Percentiles rank a stretch among this genome's conserved stretches.
phyloP scores from a whole-genome alignment of 257 asterid genomes.

The Euphrasia confusa region DNA sequence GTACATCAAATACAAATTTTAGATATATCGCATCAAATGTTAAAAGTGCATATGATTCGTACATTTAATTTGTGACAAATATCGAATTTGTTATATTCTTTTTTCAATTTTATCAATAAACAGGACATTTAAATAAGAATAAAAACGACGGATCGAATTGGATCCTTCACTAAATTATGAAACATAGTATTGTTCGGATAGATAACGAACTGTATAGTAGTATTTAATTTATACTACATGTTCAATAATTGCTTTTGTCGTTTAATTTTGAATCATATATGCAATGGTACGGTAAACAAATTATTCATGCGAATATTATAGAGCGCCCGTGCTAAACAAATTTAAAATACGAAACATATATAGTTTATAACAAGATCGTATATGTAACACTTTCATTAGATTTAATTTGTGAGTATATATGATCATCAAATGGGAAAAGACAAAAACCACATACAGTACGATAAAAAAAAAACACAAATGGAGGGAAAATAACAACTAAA shows the following conservation, averaged over 20 bases:
- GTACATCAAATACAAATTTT: neutral
- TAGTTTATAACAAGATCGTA: neutral
- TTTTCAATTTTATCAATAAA: neutral
- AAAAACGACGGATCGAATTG: too few relatives aligned
- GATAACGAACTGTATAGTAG: neutral
- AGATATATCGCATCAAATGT: too few relatives aligned
- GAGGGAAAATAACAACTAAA: too few relatives aligned
- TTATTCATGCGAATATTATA: neutral
- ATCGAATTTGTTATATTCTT: neutral
- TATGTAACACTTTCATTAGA: neutral
- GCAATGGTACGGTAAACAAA: conserved; percentile 11
- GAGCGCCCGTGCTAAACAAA: neutral
- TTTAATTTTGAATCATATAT: neutral
- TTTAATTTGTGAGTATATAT: neutral
- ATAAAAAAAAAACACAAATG: too few relatives aligned
- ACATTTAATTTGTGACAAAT: neutral
- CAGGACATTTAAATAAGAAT: neutral
- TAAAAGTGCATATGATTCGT: too few relatives aligned
- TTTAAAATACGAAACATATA: neutral
- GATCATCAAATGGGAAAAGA: neutral
- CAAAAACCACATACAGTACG: neutral
- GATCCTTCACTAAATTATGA: conserved; percentile 9
- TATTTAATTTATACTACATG: neutral
- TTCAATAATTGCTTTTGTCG: neutral
- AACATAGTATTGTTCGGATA: neutral